Conservation (phyloP, 129 eudicot species). For the Deinandra increscens region DNA sequence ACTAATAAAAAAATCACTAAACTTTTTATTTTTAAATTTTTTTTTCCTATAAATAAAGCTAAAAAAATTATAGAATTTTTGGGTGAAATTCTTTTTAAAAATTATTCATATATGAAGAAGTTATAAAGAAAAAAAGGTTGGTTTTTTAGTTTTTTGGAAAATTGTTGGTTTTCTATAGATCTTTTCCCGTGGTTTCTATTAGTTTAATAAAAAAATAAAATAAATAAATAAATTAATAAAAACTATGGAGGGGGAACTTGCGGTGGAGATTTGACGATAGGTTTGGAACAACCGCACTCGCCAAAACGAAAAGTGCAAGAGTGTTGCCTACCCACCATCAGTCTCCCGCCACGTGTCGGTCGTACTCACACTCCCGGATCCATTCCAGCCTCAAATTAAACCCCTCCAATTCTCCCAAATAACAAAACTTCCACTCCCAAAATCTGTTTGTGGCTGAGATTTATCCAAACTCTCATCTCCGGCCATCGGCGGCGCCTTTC, state of each 20-base stretch:
- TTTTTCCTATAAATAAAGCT: too few species aligned
- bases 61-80: too few species aligned
- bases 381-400: constrained; percentile 59
- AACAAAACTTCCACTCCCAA: constrained; percentile 5
- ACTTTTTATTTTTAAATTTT: too few species aligned
- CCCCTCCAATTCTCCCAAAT: background rate
- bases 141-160: too few species aligned
- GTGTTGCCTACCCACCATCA: constrained; percentile 42
- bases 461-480: constrained; percentile 10
- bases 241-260: constrained; percentile 2
- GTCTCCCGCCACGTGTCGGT: constrained; percentile 51
- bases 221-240: background rate
- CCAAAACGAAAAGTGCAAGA: constrained; percentile 48
- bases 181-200: too few species aligned
- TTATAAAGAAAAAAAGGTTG: too few species aligned
- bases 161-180: too few species aligned
- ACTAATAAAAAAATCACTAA: too few species aligned
- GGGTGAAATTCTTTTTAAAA: too few species aligned
- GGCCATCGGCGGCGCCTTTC: background rate
- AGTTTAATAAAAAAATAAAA: background rate
- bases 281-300: constrained; percentile 14
- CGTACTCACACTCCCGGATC: constrained; percentile 19
- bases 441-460: constrained; percentile 65
- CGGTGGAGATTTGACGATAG: background rate
- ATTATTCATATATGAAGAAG: too few species aligned